Base-by-base conservation (phyloP, 768 basidiomycete species). In the Cystofilobasidium macerans region DNA sequence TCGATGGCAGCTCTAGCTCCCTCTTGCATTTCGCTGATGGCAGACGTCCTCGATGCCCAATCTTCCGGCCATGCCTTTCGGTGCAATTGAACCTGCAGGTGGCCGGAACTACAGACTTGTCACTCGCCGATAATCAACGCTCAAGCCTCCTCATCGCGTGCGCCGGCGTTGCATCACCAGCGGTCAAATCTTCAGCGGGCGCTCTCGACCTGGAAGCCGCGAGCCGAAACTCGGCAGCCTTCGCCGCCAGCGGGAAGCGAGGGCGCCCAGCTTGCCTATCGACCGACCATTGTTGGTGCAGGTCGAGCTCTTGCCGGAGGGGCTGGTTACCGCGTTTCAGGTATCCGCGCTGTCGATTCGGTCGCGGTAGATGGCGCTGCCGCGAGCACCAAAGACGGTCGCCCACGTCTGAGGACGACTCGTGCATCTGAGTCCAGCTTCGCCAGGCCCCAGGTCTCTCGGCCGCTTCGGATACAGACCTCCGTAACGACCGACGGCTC, bases 321-420 rank as follows among this genome's bases (percentile, higher is more conserved):
- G 30, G 59, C 59, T 16, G 65, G 65, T 32, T 61, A 61, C 58
- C 35, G 65, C 13, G 65, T 67, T 33, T 53, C 60, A 5, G 65
- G 60, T 8, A 30, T 47, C 11, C 61, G 35, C 28, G 42, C 43
- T 5, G 43, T 51, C 18, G n/a, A 61, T 20, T 47, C 35, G 40
- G 40, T 18, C 12, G 60, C 32, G 16, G 57, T 22, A 14, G 33
- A 8, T 32, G 30, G 33, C 12, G 14, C 56, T 57, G 28, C 56
- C 5, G 28, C 18, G 18, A 35, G 32, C 16, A 20, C 30, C 8
- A 38, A 8, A 20, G 38, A 60, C n/a, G 26, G 40, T 16, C 51
- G 62, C 8, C 53, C 62, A 11, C 62, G 48, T 28, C 62, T 32
- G 5, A 28, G 48, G 14, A 51, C 62, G n/a, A 22, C 24, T n/a